phyloP scores from a whole-genome alignment of 495 filamentous ascomycete species.

The Neurospora sp. region DNA sequence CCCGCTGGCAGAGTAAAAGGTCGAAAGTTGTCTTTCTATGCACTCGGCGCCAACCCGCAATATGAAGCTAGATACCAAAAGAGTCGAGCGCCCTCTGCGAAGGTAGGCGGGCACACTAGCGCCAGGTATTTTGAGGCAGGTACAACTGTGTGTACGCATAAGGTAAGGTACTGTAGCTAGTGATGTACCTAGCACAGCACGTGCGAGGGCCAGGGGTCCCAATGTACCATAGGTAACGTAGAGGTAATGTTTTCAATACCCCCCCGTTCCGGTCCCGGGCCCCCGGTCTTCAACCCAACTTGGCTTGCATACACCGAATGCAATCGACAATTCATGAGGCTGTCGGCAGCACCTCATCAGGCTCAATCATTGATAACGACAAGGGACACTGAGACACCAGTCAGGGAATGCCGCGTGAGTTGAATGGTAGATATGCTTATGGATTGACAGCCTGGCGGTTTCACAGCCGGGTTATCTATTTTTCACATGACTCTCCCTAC shows the following conservation, averaged over 20 bases:
- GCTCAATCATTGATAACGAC: neutral
- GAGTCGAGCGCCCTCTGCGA: neutral
- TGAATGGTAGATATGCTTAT: neutral
- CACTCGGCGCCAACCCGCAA: neutral
- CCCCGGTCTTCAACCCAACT: neutral
- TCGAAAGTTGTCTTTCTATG: neutral
- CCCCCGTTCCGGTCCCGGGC: neutral
- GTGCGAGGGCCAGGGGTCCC: neutral
- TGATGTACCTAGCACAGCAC: neutral
- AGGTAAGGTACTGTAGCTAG: neutral
- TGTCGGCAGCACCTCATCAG: neutral
- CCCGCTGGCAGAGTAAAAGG: neutral
- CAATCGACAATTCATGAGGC: neutral
- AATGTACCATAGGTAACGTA: neutral
- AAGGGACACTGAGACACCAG: neutral
- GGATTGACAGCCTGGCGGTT: neutral
- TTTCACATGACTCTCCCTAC: neutral
- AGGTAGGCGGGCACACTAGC: neutral
- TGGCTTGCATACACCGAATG: neutral
- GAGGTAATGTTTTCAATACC: neutral
- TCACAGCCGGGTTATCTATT: neutral
- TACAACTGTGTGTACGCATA: neutral
- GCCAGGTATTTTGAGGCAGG: neutral
- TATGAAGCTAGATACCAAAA: neutral
- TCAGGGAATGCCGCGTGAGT: neutral